Conservation (phyloP, 805 yeast species). For the Yamadazyma kitorensis region DNA sequence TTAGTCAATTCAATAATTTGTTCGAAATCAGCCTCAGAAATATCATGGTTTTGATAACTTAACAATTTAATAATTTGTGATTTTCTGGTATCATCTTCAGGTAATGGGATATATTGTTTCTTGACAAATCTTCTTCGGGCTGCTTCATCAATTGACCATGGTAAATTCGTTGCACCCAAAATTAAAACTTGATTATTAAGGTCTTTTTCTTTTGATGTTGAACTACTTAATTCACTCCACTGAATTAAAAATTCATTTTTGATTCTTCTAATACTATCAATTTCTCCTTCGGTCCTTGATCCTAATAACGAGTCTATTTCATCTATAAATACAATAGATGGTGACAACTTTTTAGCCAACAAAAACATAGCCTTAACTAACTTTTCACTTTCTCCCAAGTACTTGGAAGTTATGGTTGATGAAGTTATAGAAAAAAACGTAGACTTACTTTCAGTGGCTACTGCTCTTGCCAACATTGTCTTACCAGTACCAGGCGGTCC, state of each 20-base stretch:
- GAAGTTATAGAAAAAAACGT: conserved; percentile 92
- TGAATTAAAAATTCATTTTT: conserved; percentile 92
- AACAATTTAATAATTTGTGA: conserved; percentile 69
- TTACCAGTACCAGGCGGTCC: conserved; percentile 99
- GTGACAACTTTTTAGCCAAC: conserved; percentile 81
- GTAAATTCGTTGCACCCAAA: conserved; percentile 91
- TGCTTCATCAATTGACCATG: conserved; percentile 97
- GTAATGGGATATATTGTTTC: conserved; percentile 90
- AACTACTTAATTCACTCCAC: conserved; percentile 89
- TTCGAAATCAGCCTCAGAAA: conserved; percentile 61
- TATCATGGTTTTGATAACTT: conserved; percentile 66
- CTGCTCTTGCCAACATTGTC: conserved; percentile 95
- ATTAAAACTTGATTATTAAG: conserved; percentile 67
- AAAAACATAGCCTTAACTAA: conserved; percentile 84
- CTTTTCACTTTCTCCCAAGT: conserved; percentile 91
- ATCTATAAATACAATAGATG: conserved; percentile 92
- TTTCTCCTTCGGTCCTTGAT: conserved; percentile 71
- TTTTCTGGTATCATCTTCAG: conserved; percentile 78
- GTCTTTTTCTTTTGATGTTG: conserved; percentile 44
- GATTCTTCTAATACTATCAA: conserved; percentile 84
- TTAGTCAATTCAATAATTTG: conserved; percentile 63
- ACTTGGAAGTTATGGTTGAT: conserved; percentile 77
- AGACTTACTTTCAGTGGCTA: conserved; percentile 90
- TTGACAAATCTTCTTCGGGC: conserved; percentile 91
- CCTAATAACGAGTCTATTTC: conserved; percentile 91